phyloP scores from a whole-genome alignment of 2,329 filamentous ascomycete genomes.

The Dactylonectria macrodidyma region DNA sequence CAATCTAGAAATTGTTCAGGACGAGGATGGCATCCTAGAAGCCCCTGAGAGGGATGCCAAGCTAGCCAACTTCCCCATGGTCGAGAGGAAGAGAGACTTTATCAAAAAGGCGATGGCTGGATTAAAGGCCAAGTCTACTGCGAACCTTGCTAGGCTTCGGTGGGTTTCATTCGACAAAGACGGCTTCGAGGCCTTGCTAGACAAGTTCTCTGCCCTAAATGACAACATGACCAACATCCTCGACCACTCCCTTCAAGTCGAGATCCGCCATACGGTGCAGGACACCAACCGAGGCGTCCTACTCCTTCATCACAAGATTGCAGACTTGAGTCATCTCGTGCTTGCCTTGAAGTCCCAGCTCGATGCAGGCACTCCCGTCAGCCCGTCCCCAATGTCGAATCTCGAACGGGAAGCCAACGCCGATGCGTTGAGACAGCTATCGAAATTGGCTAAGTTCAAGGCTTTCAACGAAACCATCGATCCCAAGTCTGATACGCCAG shows the following conservation, averaged over 20 bases:
- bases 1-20: slow-evolving; percentile 53
- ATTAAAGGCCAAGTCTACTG: slow-evolving; percentile 55
- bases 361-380: slow-evolving; percentile 46
- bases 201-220: slow-evolving; percentile 61
- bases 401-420: slow-evolving; percentile 56
- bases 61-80: slow-evolving; percentile 61
- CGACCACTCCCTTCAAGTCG: slow-evolving; percentile 62
- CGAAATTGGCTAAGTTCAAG: slow-evolving; percentile 65
- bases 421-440: slow-evolving; percentile 57
- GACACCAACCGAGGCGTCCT: slow-evolving; percentile 64
- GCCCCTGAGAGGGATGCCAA: slow-evolving; percentile 61
- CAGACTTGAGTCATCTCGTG: slow-evolving; percentile 62
- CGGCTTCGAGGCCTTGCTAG: slow-evolving; percentile 61
- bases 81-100: slow-evolving; percentile 57
- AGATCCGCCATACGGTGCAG: slow-evolving; percentile 63
- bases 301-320: slow-evolving; percentile 62
- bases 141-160: slow-evolving; percentile 53
- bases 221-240: slow-evolving; percentile 65
- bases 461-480: slow-evolving; percentile 66
- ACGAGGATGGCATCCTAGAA: slow-evolving; percentile 53
- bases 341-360: slow-evolving; percentile 62
- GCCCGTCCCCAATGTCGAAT: slow-evolving; percentile 51
- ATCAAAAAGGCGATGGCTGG: slow-evolving; percentile 61
- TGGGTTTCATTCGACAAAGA: slow-evolving; percentile 64
- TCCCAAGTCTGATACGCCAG: slow-evolving; percentile 48